Evolutionary conservation across 257 asterid genomes (phyloP), one percentile per base, ranked within the genome.

Genomic region (Fraxinus excelsior): DNA sequence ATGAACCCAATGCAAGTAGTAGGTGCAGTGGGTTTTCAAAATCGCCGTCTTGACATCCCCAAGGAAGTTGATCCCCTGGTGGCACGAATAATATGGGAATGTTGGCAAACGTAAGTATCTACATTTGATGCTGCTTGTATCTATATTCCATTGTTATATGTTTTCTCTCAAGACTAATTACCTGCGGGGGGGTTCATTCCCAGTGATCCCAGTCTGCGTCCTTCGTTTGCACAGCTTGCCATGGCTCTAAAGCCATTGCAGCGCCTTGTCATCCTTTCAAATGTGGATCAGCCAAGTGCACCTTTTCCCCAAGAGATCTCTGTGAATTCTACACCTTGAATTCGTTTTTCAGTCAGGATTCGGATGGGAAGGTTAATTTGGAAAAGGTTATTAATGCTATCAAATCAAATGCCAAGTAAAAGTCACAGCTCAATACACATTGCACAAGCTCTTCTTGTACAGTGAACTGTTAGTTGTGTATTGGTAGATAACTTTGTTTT

Each of bases 1-100:
- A 93, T 96, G 99, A 96, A 96, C 60, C 99, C 99, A n/a, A 96
- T 96, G 97, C 99, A 96, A 88, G 99, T 96, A 21, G 99, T 96
- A 25, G 99, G 99, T 82, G 99, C 99, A 29, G 97, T 96, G 5
- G 99, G 99, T 74, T 96, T 96, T 86, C 98, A 96, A 81, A 90
- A 93, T 74, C 97, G 96, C 9, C 96, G 99, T 26, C 98, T 90
- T 74, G 99, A 96, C n/a, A 93, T 93, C 81, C 94, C 99, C 26
- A 93, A 96, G 86, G 98, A 96, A 82, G 86, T 96, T 31, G 99
- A 93, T 84, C 98, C 99, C 29, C 78, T 88, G 46, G 99, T 93
- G 76, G 96, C 94, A 64, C 90, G 98, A 83, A 96, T 96, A 74
- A 93, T 96, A 82, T 91, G 96, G 97, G 95, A 96, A 81, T 96